Base-by-base conservation (phyloP, 805 yeast genomes). In the Ogataea minuta region DNA sequence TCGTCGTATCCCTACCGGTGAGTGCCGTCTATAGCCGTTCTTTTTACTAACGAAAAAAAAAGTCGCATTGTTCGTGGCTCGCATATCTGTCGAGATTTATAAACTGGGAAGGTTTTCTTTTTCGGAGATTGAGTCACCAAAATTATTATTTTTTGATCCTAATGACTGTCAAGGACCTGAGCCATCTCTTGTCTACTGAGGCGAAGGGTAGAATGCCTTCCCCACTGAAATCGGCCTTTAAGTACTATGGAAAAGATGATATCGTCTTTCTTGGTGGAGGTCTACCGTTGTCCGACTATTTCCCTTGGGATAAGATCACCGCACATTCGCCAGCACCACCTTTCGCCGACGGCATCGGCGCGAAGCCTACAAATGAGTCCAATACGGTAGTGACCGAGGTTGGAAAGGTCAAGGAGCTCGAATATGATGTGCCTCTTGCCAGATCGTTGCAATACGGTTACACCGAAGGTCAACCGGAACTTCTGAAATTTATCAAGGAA, bases 261-360 rank as follows among this genome's bases (percentile, higher is more conserved):
- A 71, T 93, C 57, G 80, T 88, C 41, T 90, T 89, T 59, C 75
- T 91, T 40, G 98, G 97, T 39, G 99, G 98, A 54, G 99, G 99
- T 6, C 75, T 91, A 53, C 99, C 99, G 10, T 68, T 87, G 60
- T 69, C 96, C 17, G 91, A 84, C 48, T 84, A 86, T 65, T 91
- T 91, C 75, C 98, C 99, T 30, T 87, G 91, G 75, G 87, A 89
- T 54, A 76, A 79, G 49, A 61, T 91, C 42, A 60, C 72, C 15
- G 82, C 84, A 10, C 77, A 77, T 40, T 70, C 88, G 6, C 95
- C 96, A 41, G 71, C 79, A 9, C 84, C 93, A 15, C 95, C 95
- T 2, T 91, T 89, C 60, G 55, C 69, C 10, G 71, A 78, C 20
- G 96, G 96, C 39, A 84, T 87, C 46, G 86, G 81, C 23, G 80